Base-by-base conservation (phyloP, 352 stramenopile species). In the Phytophthora megakarya region DNA sequence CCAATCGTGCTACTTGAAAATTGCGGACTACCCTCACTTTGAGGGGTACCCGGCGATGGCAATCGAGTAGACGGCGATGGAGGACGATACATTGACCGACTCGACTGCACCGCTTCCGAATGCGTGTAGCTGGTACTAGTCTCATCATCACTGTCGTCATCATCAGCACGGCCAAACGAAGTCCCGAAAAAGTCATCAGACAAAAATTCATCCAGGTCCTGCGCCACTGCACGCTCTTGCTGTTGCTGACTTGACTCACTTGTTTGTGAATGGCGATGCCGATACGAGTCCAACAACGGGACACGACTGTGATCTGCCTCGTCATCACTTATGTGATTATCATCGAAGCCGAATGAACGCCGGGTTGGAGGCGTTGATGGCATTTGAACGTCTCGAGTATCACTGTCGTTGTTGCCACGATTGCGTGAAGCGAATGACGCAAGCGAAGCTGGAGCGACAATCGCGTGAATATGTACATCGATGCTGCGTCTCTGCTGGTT, bases 381-480 rank as follows among this genome's bases (percentile, higher is more conserved):
- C n/a, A 48, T 54, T 57, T 53, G 61, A 18, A 66, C 25, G 1
- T 46, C 52, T 52, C n/a, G 52, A 39, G 25, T 13, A 38, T 33
- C 45, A 15, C 26, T 19, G 4, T 52, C 37, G 19, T 37, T 64
- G 21, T 61, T 73, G 13, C 64, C 72, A 49, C 68, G 66, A 38
- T 68, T 70, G 39, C 86, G 22, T 2, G 75, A 79, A 3, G 83
- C 76, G n/a, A 93, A 70, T 3, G 81, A 90, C 6, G 81, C 83
- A 3, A 93, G 44, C 0, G 86, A 92, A 3, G 80, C 84, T 19
- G 87, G 84, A 10, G 87, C 78, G 7, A 96, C 80, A 43, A 96
- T 93, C 2, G 87, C 87, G 52, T 96, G 87, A 26, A 96, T 96
- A 63, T 96, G 87, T 3, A 96, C 86, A 59, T 96, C 87, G 39